A percentile compares a stretch with the other conserved stretches of the same genome.
Conservation (phyloP, 345 rosid species). For the Camelina laxa region DNA sequence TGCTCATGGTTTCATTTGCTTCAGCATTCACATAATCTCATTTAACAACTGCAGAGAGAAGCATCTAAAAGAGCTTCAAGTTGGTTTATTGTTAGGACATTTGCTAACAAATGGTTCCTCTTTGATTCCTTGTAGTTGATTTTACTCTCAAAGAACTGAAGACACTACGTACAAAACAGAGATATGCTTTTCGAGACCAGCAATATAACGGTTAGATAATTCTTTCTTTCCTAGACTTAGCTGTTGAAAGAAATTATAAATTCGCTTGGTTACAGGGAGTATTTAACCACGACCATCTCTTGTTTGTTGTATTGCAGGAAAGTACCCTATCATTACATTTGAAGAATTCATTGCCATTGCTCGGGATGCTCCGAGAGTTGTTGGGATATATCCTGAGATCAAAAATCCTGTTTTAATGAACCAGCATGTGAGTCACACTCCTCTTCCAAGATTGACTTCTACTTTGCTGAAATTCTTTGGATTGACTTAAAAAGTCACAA, state of each 20-base stretch:
- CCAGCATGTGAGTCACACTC: slow-evolving; percentile 65
- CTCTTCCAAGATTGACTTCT: slow-evolving; percentile 9
- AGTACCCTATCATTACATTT: slow-evolving; percentile 77
- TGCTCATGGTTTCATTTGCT: not conserved
- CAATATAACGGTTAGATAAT: slow-evolving; percentile 69
- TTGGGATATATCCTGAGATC: slow-evolving; percentile 97
- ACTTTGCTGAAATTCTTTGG: not conserved
- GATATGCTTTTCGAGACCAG: slow-evolving; percentile 77
- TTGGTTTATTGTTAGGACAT: too few relatives aligned
- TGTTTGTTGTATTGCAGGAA: slow-evolving; percentile 58
- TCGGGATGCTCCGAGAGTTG: slow-evolving; percentile 79
- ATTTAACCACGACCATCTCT: not conserved
- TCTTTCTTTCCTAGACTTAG: slow-evolving; percentile 1
- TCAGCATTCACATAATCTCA: not conserved
- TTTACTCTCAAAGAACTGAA: slow-evolving; percentile 81
- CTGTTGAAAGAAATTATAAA: slow-evolving; percentile 16
- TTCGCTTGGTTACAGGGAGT: not conserved
- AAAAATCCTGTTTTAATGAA: slow-evolving; percentile 88
- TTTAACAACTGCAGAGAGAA: not conserved
- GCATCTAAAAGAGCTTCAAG: too few relatives aligned
- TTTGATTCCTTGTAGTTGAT: slow-evolving; percentile 64
- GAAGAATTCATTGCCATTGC: slow-evolving; percentile 86
- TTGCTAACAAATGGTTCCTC: not conserved
- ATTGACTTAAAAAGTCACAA: not conserved
- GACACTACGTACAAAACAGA: slow-evolving; percentile 72